These are phyloP conservation scores for Chalaropsis thielavioides DNA, from an alignment of 2,329 filamentous ascomycete species.

Conservation along the genomic window DNA sequence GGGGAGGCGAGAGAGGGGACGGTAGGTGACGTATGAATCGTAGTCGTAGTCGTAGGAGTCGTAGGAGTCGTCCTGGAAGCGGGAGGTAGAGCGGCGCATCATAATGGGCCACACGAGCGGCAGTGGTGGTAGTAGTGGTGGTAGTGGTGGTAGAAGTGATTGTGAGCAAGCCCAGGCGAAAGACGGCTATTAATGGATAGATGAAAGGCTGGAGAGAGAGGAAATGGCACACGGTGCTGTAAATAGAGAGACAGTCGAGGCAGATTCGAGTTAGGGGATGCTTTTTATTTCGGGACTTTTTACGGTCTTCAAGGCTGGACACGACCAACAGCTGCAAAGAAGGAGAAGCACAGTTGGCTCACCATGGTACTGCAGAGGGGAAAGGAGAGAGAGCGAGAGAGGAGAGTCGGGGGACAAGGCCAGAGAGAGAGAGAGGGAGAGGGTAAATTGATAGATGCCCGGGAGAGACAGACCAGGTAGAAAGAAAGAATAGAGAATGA, in stretches of 20 bases:
- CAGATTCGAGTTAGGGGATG: neutral
- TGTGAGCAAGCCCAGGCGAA: neutral
- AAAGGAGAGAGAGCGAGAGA: neutral
- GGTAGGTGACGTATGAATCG: slow-evolving; percentile 48
- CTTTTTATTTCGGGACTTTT: neutral
- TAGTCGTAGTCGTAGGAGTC: slow-evolving; percentile 23
- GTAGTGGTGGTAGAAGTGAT: neutral
- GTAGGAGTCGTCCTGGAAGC: slow-evolving; percentile 19
- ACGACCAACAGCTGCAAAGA: slow-evolving; percentile 12
- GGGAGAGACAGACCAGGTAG: neutral
- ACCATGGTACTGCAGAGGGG: slow-evolving; percentile 8
- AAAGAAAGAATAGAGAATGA: neutral
- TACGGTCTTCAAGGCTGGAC: slow-evolving; percentile 12
- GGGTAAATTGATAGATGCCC: neutral
- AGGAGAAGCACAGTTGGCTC: slow-evolving; percentile 10
- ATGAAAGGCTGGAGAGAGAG: too few relatives aligned
- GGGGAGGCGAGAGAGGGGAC: slow-evolving; percentile 51
- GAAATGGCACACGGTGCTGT: too few relatives aligned
- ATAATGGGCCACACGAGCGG: neutral
- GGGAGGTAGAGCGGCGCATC: slow-evolving; percentile 19
- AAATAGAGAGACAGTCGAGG: too few relatives aligned
- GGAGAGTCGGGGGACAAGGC: neutral
- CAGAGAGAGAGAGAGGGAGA: neutral
- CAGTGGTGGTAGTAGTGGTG: neutral
- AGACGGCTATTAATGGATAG: neutral